These are phyloP conservation scores for Colletotrichum spinosum DNA, from an alignment of 2,329 filamentous ascomycete species.

Conservation along the genomic window DNA sequence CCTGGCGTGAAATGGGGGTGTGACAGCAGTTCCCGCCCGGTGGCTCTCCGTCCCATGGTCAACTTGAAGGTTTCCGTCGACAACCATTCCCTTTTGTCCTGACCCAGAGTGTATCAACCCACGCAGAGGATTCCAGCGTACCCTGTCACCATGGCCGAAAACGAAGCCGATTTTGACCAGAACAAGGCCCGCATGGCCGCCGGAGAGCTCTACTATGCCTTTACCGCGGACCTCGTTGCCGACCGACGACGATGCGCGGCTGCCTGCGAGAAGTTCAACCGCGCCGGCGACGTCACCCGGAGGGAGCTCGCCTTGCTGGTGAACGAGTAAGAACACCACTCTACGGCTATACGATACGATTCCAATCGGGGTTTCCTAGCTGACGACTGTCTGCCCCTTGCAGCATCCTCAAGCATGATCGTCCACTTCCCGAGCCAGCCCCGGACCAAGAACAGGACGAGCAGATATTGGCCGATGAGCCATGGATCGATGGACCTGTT, in stretches of 20 bases:
- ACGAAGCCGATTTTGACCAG: conserved; percentile 54
- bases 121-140: too few species aligned
- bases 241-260: conserved; percentile 72
- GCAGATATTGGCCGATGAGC: conserved; percentile 70
- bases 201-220: conserved; percentile 81
- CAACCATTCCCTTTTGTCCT: too few species aligned
- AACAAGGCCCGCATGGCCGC: conserved; percentile 68
- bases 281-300: conserved; percentile 68
- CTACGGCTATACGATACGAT: not conserved
- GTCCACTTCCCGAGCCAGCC: conserved; percentile 70
- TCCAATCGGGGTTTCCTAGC: not conserved
- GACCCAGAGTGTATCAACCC: too few species aligned
- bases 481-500: conserved; percentile 78
- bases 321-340: conserved; percentile 69
- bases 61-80: too few species aligned
- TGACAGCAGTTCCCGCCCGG: too few species aligned
- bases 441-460: conserved; percentile 73
- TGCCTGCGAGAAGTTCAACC: conserved; percentile 74
- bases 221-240: conserved; percentile 74
- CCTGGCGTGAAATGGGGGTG: too few species aligned
- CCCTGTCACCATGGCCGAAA: conserved; percentile 24
- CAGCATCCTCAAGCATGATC: conserved; percentile 72
- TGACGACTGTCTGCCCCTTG: conserved; percentile 7
- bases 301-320: conserved; percentile 75
- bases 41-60: too few species aligned